phyloP scores from a whole-genome alignment of 176 grass and related monocot genomes.

The Triticum turgidum region DNA sequence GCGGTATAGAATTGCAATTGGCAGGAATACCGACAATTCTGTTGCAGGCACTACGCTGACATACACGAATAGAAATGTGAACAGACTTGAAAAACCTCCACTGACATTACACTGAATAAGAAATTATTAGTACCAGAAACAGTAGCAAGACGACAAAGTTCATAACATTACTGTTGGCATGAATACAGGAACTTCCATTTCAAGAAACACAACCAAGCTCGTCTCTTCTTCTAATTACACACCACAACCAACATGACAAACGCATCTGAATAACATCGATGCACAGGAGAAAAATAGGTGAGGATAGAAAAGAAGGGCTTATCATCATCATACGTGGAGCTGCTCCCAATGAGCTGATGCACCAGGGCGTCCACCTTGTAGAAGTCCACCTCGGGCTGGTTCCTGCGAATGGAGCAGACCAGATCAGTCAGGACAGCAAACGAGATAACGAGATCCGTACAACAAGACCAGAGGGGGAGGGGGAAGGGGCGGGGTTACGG shows the following conservation, averaged over 20 bases:
- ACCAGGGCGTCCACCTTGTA: constrained; percentile 66
- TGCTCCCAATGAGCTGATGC: constrained; percentile 61
- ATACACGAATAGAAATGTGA: too few species aligned
- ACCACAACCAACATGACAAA: background rate
- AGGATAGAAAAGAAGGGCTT: too few species aligned
- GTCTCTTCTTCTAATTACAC: background rate
- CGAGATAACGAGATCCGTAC: background rate
- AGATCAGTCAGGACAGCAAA: background rate
- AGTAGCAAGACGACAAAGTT: background rate
- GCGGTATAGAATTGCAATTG: background rate
- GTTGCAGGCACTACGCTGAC: too few species aligned
- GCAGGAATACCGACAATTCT: background rate
- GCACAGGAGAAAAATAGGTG: too few species aligned
- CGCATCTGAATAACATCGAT: background rate
- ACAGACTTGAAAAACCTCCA: background rate
- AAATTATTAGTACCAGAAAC: background rate
- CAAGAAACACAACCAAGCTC: background rate
- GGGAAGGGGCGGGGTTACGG: background rate
- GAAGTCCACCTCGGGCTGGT: constrained; percentile 64
- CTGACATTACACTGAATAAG: background rate
- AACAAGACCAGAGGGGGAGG: background rate
- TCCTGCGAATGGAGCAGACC: constrained; percentile 22
- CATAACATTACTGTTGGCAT: background rate
- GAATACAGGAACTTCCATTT: too few species aligned
- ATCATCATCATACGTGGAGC: too few species aligned